Conservation (phyloP, 2,329 filamentous ascomycete genomes). For the Alternaria hordeiaustralica region DNA sequence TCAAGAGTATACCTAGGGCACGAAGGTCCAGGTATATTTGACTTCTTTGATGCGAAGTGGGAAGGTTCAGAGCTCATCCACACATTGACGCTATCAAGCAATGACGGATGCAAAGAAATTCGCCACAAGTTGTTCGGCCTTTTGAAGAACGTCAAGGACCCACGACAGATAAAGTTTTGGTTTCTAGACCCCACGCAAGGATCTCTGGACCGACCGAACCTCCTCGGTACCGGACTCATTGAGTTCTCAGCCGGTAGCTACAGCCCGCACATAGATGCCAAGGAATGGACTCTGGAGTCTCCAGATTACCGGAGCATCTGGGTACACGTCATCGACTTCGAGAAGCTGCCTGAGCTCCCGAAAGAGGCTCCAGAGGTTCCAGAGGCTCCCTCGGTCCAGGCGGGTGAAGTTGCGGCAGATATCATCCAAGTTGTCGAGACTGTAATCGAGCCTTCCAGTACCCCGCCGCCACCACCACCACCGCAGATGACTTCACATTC, state of each 20-base stretch:
- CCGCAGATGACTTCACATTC: constrained; percentile 14
- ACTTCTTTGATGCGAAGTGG: constrained; percentile 41
- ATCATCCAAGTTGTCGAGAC: constrained; percentile 3
- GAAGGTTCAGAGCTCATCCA: constrained; percentile 21
- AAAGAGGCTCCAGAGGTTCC: constrained; percentile 16
- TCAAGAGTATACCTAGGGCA: constrained; percentile 43
- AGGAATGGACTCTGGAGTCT: constrained; percentile 35
- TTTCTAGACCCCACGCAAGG: constrained; percentile 43
- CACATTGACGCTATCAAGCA: constrained; percentile 30
- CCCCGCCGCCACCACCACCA: background rate
- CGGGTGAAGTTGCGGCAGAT: background rate
- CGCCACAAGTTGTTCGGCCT: constrained; percentile 36
- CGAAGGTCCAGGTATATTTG: constrained; percentile 47
- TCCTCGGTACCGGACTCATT: constrained; percentile 41
- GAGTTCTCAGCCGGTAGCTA: constrained; percentile 41
- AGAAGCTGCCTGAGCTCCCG: constrained; percentile 39
- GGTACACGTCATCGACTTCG: constrained; percentile 42
- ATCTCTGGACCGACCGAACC: constrained; percentile 34
- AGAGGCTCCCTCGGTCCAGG: background rate
- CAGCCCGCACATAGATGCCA: constrained; percentile 33
- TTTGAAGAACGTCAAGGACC: constrained; percentile 41
- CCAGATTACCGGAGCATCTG: constrained; percentile 38
- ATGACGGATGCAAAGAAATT: constrained; percentile 37
- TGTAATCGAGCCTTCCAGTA: constrained; percentile 1
- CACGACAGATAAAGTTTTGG: constrained; percentile 51